Evolutionary conservation across 805 yeast species (phyloP), one percentile per base, ranked within the genome.

Genomic region (Hyphopichia homilentoma): DNA sequence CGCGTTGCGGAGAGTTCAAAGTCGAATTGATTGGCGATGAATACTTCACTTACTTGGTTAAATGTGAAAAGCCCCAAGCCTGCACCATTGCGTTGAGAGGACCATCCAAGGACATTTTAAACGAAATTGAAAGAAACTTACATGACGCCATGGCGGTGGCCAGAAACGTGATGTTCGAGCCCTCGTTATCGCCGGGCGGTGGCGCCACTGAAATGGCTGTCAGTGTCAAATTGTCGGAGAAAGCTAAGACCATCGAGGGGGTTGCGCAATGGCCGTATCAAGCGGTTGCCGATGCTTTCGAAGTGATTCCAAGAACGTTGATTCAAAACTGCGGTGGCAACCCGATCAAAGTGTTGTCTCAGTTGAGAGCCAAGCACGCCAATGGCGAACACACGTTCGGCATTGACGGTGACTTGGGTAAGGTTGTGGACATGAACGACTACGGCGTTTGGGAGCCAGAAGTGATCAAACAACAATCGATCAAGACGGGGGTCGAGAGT

Each of bases 191-290:
- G 2, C 99, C 99, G 30, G 99, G 99, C 50, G 99, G 98, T 40
- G 98, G 99, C 50, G 98, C 99, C 33, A 90, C 97, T 18, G 98
- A 93, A 67, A 93, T 93, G 97, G 97, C 97, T 3, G 88, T 93
- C 24, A 74, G 90, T 38, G 97, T 93, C 19, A 78, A 73, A 44
- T 72, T 93, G 39, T 75, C 95, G 12, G 96, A 89, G 57, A 82
- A 78, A 65, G 96, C 97, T 30, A 90, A 88, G 68, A 73, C 79
- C 31, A 77, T 93, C 45, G 96, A 88, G 59, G 98, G 97, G 40
- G 83, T 90, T 36, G 89, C 84, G 38, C 98, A 93, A 65, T 90
- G 96, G 95, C 99, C 99, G 30, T 93, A 93, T 63, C 93, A 86
- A 64, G 97, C 97, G 3, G 97, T 93, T 34, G 95, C 97, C 6